Conservation (phyloP, 2,329 filamentous ascomycete genomes). For the Fusarium temperatum region DNA sequence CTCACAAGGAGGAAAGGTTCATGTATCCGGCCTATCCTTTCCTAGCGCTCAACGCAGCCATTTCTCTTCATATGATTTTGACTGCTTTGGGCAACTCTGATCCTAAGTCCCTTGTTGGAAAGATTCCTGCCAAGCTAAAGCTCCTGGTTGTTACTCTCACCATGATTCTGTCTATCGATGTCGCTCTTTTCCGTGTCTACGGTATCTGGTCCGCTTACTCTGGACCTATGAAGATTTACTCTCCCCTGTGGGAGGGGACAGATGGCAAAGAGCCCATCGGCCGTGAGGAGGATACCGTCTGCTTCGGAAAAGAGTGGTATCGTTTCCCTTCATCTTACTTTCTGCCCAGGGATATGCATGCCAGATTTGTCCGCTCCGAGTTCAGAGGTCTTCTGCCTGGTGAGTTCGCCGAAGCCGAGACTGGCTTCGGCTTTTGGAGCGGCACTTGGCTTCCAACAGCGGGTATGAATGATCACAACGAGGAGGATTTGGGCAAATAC, state of each 20-base stretch:
- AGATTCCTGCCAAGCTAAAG: conserved; percentile 80
- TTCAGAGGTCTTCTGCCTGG: conserved; percentile 90
- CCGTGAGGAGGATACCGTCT: conserved; percentile 74
- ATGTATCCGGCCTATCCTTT: conserved; percentile 98
- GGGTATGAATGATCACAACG: conserved; percentile 92
- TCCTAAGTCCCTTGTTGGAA: conserved; percentile 72
- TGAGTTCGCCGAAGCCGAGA: conserved; percentile 81
- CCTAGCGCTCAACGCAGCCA: conserved; percentile 85
- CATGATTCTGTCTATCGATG: conserved; percentile 70
- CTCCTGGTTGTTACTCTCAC: conserved; percentile 67
- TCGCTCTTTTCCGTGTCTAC: conserved; percentile 76
- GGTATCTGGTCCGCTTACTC: conserved; percentile 85
- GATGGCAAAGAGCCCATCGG: conserved; percentile 61
- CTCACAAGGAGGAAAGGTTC: conserved; percentile 97
- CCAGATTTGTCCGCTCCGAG: conserved; percentile 90
- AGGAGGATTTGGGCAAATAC: conserved; percentile 89
- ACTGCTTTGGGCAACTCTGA: conserved; percentile 76
- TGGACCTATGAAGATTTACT: conserved; percentile 78
- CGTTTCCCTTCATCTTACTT: conserved; percentile 95
- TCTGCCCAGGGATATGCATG: conserved; percentile 81
- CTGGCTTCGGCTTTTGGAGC: conserved; percentile 76
- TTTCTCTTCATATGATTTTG: conserved; percentile 83
- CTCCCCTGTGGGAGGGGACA: conserved; percentile 67
- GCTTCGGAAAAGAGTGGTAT: conserved; percentile 98
- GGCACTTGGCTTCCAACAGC: conserved; percentile 84